Evolutionary conservation across 2,329 filamentous ascomycete species (phyloP), one percentile per base, ranked within the genome.

Genomic region (Dactylellina drechsleri): DNA sequence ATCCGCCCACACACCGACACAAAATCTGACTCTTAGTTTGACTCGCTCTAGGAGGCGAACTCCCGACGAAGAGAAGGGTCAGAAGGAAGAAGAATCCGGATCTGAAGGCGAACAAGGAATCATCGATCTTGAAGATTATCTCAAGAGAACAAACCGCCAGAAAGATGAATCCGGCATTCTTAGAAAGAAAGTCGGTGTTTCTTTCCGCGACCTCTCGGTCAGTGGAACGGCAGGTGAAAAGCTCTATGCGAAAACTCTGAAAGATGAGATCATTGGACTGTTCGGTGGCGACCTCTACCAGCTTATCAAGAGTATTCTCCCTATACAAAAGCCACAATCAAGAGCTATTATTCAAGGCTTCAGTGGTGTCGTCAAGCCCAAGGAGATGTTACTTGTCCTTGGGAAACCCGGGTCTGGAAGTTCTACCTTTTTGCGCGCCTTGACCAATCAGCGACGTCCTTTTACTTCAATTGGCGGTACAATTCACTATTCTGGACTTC

Each of bases 331-430:
- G 18, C 84, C 84, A 3, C 83, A 85, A 31, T 84, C 84, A 15
- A 83, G 86, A 41, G 84, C 84, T 28, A 80, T 92, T 20, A 87
- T 92, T 68, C 84, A 89, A 78, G 88, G 89, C 77, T 92, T 91
- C 80, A 88, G 85, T 2, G 90, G 90, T 16, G 85, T 88, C 47
- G 86, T 92, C 8, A 85, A 87, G 28, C 87, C 89, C 77, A 88
- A 88, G 31, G 89, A 91, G 80, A 91, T 91, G 88, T 87, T 91
- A 85, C 83, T 92, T 15, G 89, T 91, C 0, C 84, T 93, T 0
- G 91, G 91, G 5, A 84, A 90, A 8, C 91, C 91, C 0, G 91
- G 91, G 2, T 86, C 88, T 26, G 91, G 91, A 8, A 93, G 91
- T 81, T 89, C 87, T 2, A 93, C 91, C 0, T 92, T 93, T 78